Evolutionary conservation across 257 asterid genomes (phyloP), one percentile per base, ranked within the genome.

Genomic region (Fraxinus anomala): DNA sequence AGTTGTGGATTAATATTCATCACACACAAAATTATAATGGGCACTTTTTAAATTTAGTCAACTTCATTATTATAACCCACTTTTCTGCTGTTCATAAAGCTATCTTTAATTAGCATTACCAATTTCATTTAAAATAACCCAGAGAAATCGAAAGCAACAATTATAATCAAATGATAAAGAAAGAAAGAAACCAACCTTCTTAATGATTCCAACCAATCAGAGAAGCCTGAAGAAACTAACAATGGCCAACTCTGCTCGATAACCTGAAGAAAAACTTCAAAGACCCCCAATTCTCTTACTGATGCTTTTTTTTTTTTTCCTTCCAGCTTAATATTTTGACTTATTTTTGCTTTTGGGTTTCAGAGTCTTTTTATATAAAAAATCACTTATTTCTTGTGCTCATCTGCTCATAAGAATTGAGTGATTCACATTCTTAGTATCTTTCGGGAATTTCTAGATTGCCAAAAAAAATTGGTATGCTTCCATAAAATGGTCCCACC

Each of bases 91-190:
- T 83, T 84, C 86, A 76, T 61, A 79, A 85, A 80, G 81, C 74
- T 83, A 80, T 82, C 89, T 82, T 71, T 77, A 81, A 76, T 78
- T 42, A 86, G 85, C 68, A 82, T 86, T 56, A 74, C 51, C 73
- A 73, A 54, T 80, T 84, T 73, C 66, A 61, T 26, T 49, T 78
- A n/a, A 56, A 68, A 49, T 71, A 75, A 40, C 14, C 47, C 16
- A 40, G 4, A 40, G 16, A 40, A 40, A 40, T 37, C 2, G 13
- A 10, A 40, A 40, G 47, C 47, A 40, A 11, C 14, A 24, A 17
- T 54, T 54, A 54, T 54, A n/a, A 54, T 17, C 24, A 19, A 40
- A 6, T 54, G 19, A 63, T 5, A 72, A 77, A 82, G 61, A 69
- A 39, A 19, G 6, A 77, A 23, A 36, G 73, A 68, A 44, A 80